A percentile compares a stretch with the other conserved stretches of the same genome.
Evolutionary conservation across 148 eudicot genomes (phyloP).

Genomic region (Rhododendron ovatum): DNA sequence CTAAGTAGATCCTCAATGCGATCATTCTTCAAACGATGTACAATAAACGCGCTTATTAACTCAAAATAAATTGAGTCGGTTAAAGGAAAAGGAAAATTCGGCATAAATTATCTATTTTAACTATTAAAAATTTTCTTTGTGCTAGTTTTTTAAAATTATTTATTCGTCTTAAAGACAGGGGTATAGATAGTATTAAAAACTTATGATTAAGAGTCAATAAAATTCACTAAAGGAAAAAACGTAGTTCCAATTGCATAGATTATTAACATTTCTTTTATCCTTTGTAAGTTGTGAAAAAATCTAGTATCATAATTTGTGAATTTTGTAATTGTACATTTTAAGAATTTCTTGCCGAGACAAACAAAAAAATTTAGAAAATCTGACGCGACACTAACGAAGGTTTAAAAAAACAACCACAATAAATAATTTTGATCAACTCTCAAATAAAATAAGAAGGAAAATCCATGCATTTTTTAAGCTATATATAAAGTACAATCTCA

Average conservation of each 20-base stretch:
- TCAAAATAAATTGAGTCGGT: not conserved
- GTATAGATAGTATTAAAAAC: not conserved
- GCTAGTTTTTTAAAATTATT: not conserved
- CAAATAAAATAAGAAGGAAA: not conserved
- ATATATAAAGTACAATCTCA: not conserved
- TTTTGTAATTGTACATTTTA: not conserved
- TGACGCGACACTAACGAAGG: not conserved
- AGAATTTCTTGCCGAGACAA: not conserved
- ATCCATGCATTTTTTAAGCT: not conserved
- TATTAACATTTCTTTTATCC: not conserved
- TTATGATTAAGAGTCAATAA: not conserved
- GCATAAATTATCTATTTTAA: not conserved
- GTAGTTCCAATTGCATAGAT: not conserved
- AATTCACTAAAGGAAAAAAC: not conserved
- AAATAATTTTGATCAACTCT: not conserved
- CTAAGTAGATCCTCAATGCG: too few species aligned
- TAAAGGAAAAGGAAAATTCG: not conserved
- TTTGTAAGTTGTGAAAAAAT: not conserved
- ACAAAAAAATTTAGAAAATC: not conserved
- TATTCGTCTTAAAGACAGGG: not conserved
- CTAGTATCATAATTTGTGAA: not conserved
- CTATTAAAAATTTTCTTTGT: not conserved
- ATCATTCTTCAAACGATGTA: too few species aligned
- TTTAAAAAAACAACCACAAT: too few species aligned
- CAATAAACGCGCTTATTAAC: not conserved